Evolutionary conservation across 129 eudicot species (phyloP).

Genomic region (Artemisia argyi): DNA sequence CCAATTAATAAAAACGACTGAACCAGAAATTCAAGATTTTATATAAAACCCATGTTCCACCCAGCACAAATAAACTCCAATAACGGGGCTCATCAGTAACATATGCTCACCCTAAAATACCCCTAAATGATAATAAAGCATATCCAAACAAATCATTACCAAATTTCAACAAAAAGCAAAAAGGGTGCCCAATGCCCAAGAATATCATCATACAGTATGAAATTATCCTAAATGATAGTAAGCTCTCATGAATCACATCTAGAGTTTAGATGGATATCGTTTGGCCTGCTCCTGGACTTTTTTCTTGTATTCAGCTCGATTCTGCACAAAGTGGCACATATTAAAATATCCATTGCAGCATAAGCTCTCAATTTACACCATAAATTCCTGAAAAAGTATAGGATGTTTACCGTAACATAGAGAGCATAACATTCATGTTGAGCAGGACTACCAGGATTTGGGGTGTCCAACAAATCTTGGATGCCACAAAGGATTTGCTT

Average conservation of each 20-base stretch:
- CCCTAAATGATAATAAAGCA: not conserved
- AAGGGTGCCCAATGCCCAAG: not conserved
- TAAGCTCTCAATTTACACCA: not conserved
- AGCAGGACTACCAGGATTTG: slow-evolving; percentile 72
- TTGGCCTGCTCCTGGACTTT: slow-evolving; percentile 65
- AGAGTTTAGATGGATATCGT: slow-evolving; percentile 54
- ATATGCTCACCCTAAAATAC: not conserved
- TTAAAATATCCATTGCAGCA: not conserved
- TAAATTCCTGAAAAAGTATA: not conserved
- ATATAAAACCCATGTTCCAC: not conserved
- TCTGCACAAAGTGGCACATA: slow-evolving; percentile 37
- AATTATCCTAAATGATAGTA: not conserved
- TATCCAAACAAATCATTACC: not conserved
- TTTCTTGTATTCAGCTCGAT: slow-evolving; percentile 54
- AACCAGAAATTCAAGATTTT: not conserved
- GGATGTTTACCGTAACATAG: slow-evolving; percentile 48
- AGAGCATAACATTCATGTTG: slow-evolving; percentile 57
- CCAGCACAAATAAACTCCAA: not conserved
- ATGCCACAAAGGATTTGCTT: slow-evolving; percentile 75
- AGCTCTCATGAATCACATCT: not conserved
- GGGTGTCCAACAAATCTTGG: slow-evolving; percentile 74
- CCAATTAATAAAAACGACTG: not conserved
- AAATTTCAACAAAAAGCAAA: not conserved
- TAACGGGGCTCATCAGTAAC: not conserved
- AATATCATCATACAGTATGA: not conserved